Conservation (phyloP, 2,329 filamentous ascomycete species). For the Ophiocordyceps robertsii region DNA sequence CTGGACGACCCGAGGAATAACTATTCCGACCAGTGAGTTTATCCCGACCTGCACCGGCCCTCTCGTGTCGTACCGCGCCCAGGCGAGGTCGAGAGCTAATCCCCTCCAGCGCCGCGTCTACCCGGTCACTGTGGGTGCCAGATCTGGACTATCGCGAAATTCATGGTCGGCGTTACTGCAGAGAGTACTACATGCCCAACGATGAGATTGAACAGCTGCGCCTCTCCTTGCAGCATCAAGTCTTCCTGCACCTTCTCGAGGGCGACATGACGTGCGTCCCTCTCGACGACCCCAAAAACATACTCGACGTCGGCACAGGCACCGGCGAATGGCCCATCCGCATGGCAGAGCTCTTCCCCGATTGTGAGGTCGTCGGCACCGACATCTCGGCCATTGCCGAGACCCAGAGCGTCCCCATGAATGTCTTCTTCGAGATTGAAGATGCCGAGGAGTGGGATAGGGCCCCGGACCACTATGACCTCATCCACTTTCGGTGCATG, state of each 20-base stretch:
- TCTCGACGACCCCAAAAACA: slow-evolving; percentile 22
- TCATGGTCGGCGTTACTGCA: slow-evolving; percentile 49
- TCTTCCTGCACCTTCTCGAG: slow-evolving; percentile 40
- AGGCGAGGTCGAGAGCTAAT: background rate
- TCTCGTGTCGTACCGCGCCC: background rate
- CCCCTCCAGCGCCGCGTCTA: slow-evolving; percentile 24
- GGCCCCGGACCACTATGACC: slow-evolving; percentile 35
- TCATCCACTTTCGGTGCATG: slow-evolving; percentile 44
- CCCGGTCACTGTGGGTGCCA: slow-evolving; percentile 32
- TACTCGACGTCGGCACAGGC: slow-evolving; percentile 47
- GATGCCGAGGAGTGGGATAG: slow-evolving; percentile 48
- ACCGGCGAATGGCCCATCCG: slow-evolving; percentile 38
- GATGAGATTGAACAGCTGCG: slow-evolving; percentile 52
- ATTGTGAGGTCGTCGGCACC: slow-evolving; percentile 43
- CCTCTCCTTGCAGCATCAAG: slow-evolving; percentile 47
- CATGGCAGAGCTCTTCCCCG: slow-evolving; percentile 38
- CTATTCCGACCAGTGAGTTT: slow-evolving; percentile 26
- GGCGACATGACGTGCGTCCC: slow-evolving; percentile 30
- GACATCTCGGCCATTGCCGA: slow-evolving; percentile 45
- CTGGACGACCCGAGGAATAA: slow-evolving; percentile 9
- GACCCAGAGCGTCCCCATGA: slow-evolving; percentile 40
- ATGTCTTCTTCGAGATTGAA: slow-evolving; percentile 46
- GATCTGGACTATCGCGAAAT: slow-evolving; percentile 45
- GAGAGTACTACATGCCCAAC: slow-evolving; percentile 52
- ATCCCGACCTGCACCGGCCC: too few relatives aligned